phyloP scores from a whole-genome alignment of 2,329 filamentous ascomycete species.

The Annulohypoxylon truncatum region DNA sequence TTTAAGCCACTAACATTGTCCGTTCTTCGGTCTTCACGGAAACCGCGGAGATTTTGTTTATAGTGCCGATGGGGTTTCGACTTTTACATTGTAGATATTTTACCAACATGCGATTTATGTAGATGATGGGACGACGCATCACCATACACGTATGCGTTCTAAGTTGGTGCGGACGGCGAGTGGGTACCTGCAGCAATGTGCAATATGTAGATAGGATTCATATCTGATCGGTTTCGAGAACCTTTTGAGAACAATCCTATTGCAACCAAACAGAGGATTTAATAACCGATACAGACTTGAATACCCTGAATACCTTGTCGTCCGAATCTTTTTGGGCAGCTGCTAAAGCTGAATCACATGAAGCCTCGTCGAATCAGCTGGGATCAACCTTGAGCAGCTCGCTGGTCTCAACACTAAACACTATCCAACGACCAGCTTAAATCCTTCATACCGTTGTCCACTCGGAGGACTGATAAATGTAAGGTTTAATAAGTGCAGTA shows the following conservation, averaged over 20 bases:
- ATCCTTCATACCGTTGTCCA: not conserved
- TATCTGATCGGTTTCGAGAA: slow-evolving; percentile 17
- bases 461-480: not conserved
- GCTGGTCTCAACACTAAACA: not conserved
- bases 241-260: not conserved
- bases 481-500: not conserved
- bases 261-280: not conserved
- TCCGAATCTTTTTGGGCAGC: not conserved
- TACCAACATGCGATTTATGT: not conserved
- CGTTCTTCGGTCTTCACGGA: not conserved
- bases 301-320: not conserved
- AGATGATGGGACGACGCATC: slow-evolving; percentile 1
- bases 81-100: not conserved
- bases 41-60: not conserved
- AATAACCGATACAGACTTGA: not conserved
- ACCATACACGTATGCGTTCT: not conserved
- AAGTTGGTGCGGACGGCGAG: not conserved
- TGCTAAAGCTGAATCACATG: not conserved
- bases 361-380: not conserved
- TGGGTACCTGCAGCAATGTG: not conserved
- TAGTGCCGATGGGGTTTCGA: not conserved
- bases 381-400: not conserved
- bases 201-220: not conserved
- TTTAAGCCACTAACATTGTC: not conserved
- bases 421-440: not conserved